These are phyloP conservation scores for Stephania japonica DNA, from an alignment of 164 flowering plant genomes.

Conservation along the genomic window DNA sequence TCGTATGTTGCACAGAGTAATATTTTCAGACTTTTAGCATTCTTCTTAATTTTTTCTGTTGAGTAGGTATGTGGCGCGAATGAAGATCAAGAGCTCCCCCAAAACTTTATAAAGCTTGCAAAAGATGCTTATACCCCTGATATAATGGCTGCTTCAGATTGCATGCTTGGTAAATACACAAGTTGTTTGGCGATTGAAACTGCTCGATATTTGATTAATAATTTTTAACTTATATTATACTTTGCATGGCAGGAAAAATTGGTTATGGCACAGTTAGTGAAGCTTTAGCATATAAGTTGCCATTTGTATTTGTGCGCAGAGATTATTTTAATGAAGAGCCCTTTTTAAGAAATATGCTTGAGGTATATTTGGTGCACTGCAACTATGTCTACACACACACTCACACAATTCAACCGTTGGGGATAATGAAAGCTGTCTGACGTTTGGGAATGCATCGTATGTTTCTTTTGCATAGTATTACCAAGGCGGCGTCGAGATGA, in stretches of 20 bases:
- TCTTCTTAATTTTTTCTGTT: not conserved
- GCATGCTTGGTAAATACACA: conserved; percentile 79
- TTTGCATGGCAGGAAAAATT: conserved; percentile 68
- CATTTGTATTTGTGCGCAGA: conserved; percentile 91
- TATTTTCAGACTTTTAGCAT: not conserved
- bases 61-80: conserved; percentile 92
- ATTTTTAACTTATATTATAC: not conserved
- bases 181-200: conserved; percentile 4
- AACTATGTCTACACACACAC: not conserved
- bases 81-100: conserved; percentile 74
- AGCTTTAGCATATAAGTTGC: conserved; percentile 85
- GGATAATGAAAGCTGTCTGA: conserved; percentile 6
- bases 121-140: conserved; percentile 95
- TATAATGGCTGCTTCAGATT: conserved; percentile 89
- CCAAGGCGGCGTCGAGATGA: conserved; percentile 98
- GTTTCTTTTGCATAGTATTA: conserved; percentile 39
- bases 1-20: not conserved
- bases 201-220: not conserved
- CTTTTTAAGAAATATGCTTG: conserved; percentile 94
- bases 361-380: conserved; percentile 37
- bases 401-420: conserved; percentile 6
- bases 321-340: conserved; percentile 99
- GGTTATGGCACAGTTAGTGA: conserved; percentile 97
- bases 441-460: not conserved
- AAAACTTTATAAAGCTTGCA: conserved; percentile 73